Percentiles rank a stretch among this genome's conserved stretches.
Evolutionary conservation across 2,329 filamentous ascomycete genomes (phyloP).

Genomic region (Rugonectria rugulosa): DNA sequence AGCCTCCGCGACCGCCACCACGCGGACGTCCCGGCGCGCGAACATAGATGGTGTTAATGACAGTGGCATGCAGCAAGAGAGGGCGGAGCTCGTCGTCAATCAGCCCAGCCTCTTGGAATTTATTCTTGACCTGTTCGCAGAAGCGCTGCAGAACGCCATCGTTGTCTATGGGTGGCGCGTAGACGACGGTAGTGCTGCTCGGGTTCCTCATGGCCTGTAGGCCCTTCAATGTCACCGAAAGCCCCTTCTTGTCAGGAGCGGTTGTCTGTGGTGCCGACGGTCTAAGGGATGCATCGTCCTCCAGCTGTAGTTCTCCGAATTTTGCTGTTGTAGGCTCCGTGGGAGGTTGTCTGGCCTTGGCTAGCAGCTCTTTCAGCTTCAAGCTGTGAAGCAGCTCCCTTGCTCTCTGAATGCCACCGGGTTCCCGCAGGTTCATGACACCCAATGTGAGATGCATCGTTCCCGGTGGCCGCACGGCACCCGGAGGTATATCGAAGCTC

Average conservation of each 20-base stretch:
- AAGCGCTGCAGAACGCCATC: conserved; percentile 62
- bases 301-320: not conserved
- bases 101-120: conserved; percentile 64
- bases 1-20: conserved; percentile 43
- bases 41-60: conserved; percentile 86
- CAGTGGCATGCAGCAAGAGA: conserved; percentile 81
- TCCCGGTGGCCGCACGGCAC: conserved; percentile 77
- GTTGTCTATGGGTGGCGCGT: conserved; percentile 65
- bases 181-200: conserved; percentile 68
- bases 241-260: conserved; percentile 5
- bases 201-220: conserved; percentile 69
- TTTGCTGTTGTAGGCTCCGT: conserved; percentile 12
- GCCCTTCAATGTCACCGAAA: conserved; percentile 59
- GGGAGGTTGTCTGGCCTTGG: conserved; percentile 28
- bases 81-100: conserved; percentile 66
- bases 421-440: conserved; percentile 75
- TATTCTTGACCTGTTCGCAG: conserved; percentile 60
- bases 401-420: conserved; percentile 52
- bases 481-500: conserved; percentile 62
- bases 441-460: conserved; percentile 88
- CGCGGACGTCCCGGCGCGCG: conserved; percentile 44
- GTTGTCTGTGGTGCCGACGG: not conserved
- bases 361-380: conserved; percentile 50
- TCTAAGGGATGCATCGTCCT: not conserved
- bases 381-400: conserved; percentile 49